These are phyloP conservation scores for Phytopythium boreale DNA, from an alignment of 352 stramenopile species.

Conservation along the genomic window DNA sequence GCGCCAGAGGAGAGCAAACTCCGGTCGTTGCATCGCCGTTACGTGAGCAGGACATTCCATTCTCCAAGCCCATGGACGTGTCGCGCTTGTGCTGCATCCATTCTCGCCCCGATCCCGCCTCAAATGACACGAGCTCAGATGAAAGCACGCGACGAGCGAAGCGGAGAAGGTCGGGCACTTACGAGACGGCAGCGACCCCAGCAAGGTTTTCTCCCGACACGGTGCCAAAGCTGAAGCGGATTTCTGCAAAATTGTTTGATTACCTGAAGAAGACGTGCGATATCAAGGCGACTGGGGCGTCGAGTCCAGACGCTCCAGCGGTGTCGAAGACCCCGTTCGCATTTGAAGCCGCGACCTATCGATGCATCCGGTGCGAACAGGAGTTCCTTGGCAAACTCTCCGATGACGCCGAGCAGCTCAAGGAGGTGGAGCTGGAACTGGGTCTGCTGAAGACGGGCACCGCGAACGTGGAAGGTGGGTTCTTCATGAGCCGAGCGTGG, in stretches of 20 bases:
- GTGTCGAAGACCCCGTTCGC: conserved; percentile 14
- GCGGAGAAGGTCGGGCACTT: neutral
- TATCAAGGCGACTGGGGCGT: neutral
- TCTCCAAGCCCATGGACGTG: conserved; percentile 48
- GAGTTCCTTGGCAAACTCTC: conserved; percentile 50
- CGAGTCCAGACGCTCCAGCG: conserved; percentile 3
- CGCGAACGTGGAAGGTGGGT: conserved; percentile 21
- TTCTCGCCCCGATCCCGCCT: conserved; percentile 6
- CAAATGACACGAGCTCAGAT: neutral
- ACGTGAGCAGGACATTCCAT: conserved; percentile 45
- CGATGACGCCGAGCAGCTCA: conserved; percentile 46
- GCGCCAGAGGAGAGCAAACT: neutral
- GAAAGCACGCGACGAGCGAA: neutral
- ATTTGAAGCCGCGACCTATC: conserved; percentile 45
- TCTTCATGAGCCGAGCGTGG: conserved; percentile 68
- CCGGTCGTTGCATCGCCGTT: neutral
- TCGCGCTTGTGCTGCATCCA: conserved; percentile 48
- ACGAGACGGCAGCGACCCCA: neutral
- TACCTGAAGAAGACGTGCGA: conserved; percentile 37
- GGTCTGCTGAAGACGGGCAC: conserved; percentile 44
- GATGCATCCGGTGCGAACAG: conserved; percentile 43
- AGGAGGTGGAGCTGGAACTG: conserved; percentile 44
- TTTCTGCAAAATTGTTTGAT: conserved; percentile 47
- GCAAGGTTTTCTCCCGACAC: conserved; percentile 51
- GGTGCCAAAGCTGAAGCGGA: conserved; percentile 50